These are phyloP conservation scores for Cucumis cinereus DNA, from an alignment of 306 rosid species.

Conservation along the genomic window DNA sequence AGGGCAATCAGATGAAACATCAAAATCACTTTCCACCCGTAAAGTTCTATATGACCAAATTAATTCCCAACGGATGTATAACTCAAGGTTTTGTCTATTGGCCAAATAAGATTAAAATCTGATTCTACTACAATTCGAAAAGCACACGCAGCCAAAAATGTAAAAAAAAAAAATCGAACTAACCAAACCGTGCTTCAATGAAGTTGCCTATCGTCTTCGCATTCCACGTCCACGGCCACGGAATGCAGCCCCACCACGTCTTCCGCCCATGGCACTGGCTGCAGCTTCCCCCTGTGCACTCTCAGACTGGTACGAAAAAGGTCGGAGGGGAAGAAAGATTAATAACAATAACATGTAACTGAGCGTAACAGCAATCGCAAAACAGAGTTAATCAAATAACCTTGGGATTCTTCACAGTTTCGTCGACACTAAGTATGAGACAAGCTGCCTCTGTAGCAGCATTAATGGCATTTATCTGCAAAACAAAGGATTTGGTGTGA, in stretches of 20 bases:
- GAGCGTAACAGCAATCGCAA: background rate
- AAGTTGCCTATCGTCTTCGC: constrained; percentile 49
- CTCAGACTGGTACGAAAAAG: constrained; percentile 57
- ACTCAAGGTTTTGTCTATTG: background rate
- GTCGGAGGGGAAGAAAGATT: constrained; percentile 4
- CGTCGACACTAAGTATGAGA: constrained; percentile 85
- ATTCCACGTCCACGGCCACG: constrained; percentile 94
- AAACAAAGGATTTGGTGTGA: background rate
- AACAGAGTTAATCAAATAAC: constrained; percentile 19
- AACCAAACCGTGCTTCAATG: background rate
- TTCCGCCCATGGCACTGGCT: constrained; percentile 93
- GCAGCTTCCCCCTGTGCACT: constrained; percentile 99
- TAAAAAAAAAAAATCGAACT: background rate
- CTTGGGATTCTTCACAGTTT: constrained; percentile 95
- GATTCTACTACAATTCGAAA: background rate
- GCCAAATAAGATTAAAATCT: background rate
- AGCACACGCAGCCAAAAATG: background rate
- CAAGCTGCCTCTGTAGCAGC: constrained; percentile 99
- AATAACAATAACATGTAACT: background rate
- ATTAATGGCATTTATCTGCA: constrained; percentile 92
- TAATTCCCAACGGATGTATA: background rate
- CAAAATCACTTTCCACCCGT: background rate
- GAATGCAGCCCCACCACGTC: constrained; percentile 74
- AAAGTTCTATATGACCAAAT: background rate
- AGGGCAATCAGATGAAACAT: background rate